phyloP scores from a whole-genome alignment of 768 basidiomycete species.

The Lactarius hatsudake region DNA sequence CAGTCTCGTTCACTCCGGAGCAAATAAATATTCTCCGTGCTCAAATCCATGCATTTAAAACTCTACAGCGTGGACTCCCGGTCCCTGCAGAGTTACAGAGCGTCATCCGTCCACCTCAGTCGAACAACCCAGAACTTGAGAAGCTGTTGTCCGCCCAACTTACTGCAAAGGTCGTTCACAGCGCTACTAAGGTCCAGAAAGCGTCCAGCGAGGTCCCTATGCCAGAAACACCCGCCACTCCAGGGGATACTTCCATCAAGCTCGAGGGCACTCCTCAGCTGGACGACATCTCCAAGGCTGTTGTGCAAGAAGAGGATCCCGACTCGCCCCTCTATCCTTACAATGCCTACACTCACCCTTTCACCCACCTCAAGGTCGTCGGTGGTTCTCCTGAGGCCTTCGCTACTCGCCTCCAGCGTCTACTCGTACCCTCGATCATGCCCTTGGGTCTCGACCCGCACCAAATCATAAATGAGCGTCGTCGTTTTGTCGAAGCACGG shows the following conservation, averaged over 20 bases:
- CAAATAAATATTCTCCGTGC: constrained; percentile 75
- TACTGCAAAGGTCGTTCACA: constrained; percentile 64
- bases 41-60: constrained; percentile 81
- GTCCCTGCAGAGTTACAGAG: constrained; percentile 69
- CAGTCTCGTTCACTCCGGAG: constrained; percentile 74
- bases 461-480: constrained; percentile 86
- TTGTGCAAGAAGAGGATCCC: constrained; percentile 75
- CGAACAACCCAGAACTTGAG: constrained; percentile 59
- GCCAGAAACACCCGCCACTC: constrained; percentile 11
- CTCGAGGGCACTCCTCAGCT: constrained; percentile 52
- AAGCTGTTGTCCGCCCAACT: constrained; percentile 61
- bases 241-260: constrained; percentile 41
- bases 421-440: constrained; percentile 86
- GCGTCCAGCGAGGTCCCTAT: constrained; percentile 36
- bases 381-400: constrained; percentile 60
- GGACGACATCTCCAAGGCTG: constrained; percentile 68
- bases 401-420: constrained; percentile 71
- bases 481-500: constrained; percentile 85
- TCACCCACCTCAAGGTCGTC: constrained; percentile 66
- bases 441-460: constrained; percentile 91
- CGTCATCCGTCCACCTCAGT: constrained; percentile 63
- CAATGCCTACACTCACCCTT: constrained; percentile 85
- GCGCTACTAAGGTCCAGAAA: constrained; percentile 71
- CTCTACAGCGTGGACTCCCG: constrained; percentile 60
- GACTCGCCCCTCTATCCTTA: constrained; percentile 86